These are phyloP conservation scores for Aspergillus ibericus DNA, from an alignment of 2,329 filamentous ascomycete species.

Conservation along the genomic window DNA sequence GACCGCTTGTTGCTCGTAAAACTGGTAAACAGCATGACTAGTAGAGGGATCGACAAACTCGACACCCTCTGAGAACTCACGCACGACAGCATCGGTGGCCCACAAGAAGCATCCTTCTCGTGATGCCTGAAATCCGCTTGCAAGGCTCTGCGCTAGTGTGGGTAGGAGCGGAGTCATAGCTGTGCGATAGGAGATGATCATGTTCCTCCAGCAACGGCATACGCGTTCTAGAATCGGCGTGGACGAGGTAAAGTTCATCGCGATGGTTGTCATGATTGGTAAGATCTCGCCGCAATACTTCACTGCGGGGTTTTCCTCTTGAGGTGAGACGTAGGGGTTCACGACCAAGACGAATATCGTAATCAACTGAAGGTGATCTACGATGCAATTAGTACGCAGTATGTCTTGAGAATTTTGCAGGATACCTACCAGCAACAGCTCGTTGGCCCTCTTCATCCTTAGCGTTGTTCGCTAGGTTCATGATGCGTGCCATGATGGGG, in stretches of 20 bases:
- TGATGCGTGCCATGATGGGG: conserved; percentile 80
- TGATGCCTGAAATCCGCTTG: conserved; percentile 78
- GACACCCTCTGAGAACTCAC: conserved; percentile 89
- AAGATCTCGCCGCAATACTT: conserved; percentile 96
- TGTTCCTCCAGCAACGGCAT: conserved; percentile 93
- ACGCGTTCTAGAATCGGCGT: conserved; percentile 89
- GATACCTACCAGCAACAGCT: conserved; percentile 69
- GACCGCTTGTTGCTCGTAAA: conserved; percentile 91
- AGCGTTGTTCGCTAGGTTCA: conserved; percentile 82
- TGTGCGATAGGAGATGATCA: conserved; percentile 93
- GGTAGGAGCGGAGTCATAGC: conserved; percentile 83
- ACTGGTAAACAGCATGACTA: conserved; percentile 83
- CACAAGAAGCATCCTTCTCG: conserved; percentile 97
- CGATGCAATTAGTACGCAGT: conserved; percentile 14
- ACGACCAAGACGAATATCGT: conserved; percentile 83
- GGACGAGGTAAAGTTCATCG: conserved; percentile 83
- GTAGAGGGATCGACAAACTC: conserved; percentile 81
- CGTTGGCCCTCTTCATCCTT: conserved; percentile 80
- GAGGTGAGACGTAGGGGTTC: conserved; percentile 70
- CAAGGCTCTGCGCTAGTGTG: conserved; percentile 83
- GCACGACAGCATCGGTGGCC: conserved; percentile 91
- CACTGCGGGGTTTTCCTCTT: conserved; percentile 81
- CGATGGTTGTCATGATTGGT: conserved; percentile 78
- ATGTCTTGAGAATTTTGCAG: not conserved
- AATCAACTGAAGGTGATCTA: conserved; percentile 86